Conservation (phyloP, 2,329 filamentous ascomycete genomes). For the Apiospora pterosperma region DNA sequence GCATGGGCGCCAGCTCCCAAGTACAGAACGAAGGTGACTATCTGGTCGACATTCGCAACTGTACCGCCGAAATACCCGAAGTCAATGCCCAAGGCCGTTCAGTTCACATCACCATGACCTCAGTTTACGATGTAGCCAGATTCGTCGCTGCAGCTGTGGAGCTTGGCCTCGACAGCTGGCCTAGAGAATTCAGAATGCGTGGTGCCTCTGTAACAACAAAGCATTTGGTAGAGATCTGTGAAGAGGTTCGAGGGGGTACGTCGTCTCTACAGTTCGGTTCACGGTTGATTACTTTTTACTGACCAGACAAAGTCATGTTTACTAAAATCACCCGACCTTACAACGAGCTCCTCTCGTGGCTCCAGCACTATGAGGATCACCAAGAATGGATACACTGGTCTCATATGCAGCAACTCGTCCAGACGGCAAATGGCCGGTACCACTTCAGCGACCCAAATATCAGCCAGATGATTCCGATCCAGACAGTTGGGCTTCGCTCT, state of each 20-base stretch:
- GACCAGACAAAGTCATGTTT: slow-evolving; percentile 29
- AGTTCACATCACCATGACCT: slow-evolving; percentile 63
- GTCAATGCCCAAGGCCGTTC: slow-evolving; percentile 45
- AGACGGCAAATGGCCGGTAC: slow-evolving; percentile 66
- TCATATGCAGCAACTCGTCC: slow-evolving; percentile 60
- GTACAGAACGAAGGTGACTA: slow-evolving; percentile 59
- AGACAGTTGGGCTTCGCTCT: slow-evolving; percentile 47
- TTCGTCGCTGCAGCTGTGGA: slow-evolving; percentile 70
- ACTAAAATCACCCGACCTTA: slow-evolving; percentile 34
- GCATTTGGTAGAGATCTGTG: slow-evolving; percentile 52
- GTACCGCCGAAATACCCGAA: slow-evolving; percentile 58
- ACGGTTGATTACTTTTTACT: slow-evolving; percentile 23
- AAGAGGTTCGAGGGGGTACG: slow-evolving; percentile 47
- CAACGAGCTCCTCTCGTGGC: slow-evolving; percentile 36
- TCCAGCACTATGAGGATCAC: slow-evolving; percentile 40
- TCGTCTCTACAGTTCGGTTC: slow-evolving; percentile 12
- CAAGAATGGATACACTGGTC: slow-evolving; percentile 47
- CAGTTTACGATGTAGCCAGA: slow-evolving; percentile 65
- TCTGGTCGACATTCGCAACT: slow-evolving; percentile 57
- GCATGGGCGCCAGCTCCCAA: slow-evolving; percentile 55
- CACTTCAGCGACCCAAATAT: slow-evolving; percentile 60
- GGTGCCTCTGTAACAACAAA: slow-evolving; percentile 63
- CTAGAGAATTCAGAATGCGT: slow-evolving; percentile 63
- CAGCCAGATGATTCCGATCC: slow-evolving; percentile 46
- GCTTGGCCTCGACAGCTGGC: slow-evolving; percentile 59